These are phyloP conservation scores for Cercospora beticola DNA, from an alignment of 2,329 filamentous ascomycete genomes.

Conservation along the genomic window DNA sequence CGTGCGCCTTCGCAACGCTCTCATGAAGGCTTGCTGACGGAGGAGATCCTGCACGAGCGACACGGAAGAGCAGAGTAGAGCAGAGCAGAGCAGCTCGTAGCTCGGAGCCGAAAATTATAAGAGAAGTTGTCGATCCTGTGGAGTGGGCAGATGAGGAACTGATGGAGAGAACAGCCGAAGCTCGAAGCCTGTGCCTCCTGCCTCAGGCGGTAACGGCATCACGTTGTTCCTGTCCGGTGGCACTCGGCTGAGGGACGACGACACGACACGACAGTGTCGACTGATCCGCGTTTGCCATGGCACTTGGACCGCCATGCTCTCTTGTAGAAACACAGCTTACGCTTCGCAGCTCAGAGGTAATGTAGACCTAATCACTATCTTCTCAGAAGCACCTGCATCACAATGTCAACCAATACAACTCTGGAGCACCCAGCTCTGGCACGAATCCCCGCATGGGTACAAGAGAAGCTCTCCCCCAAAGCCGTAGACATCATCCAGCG, in stretches of 20 bases:
- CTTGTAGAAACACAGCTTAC: neutral
- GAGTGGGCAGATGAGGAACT: neutral
- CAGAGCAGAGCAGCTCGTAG: neutral
- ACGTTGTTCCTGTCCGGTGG: neutral
- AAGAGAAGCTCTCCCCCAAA: slow-evolving; percentile 29
- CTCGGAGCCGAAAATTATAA: neutral
- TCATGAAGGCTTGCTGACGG: neutral
- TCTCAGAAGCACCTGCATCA: neutral
- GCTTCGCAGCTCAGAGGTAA: neutral
- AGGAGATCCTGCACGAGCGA: neutral
- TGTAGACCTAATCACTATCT: neutral
- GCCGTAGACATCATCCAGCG: slow-evolving; percentile 26
- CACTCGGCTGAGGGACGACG: neutral
- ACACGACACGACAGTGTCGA: slow-evolving; percentile 9
- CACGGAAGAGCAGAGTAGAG: neutral
- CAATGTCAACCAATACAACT: neutral
- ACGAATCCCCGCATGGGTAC: slow-evolving; percentile 27
- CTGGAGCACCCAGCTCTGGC: slow-evolving; percentile 24
- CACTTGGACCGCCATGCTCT: neutral
- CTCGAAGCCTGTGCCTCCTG: neutral
- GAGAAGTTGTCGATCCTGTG: neutral
- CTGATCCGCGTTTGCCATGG: slow-evolving; percentile 7
- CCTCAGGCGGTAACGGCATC: neutral
- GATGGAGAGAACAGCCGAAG: neutral
- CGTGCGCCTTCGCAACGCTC: neutral